Percentiles rank a stretch among this genome's conserved stretches.
Conservation (phyloP, 2,329 filamentous ascomycete species). For the Fusarium albosuccineum region DNA sequence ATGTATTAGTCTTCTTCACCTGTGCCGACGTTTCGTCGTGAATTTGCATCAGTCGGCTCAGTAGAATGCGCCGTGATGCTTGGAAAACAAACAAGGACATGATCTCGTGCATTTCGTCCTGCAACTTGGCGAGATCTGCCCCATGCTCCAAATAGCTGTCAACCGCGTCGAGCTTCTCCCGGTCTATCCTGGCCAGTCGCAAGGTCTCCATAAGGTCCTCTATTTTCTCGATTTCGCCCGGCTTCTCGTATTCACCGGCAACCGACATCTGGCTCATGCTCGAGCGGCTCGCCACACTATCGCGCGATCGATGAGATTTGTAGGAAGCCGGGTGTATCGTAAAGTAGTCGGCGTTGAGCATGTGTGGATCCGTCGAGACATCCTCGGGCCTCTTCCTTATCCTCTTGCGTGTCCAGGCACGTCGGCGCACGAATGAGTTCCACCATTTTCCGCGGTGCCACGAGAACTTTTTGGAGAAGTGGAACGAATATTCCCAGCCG, state of each 20-base stretch:
- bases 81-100: slow-evolving; percentile 93
- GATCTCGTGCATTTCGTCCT: slow-evolving; percentile 83
- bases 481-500: slow-evolving; percentile 96
- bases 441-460: slow-evolving; percentile 97
- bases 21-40: slow-evolving; percentile 57
- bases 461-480: slow-evolving; percentile 78
- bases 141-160: slow-evolving; percentile 85
- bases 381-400: slow-evolving; percentile 68
- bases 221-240: slow-evolving; percentile 71
- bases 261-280: slow-evolving; percentile 54
- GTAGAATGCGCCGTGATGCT: slow-evolving; percentile 81
- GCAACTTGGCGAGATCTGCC: slow-evolving; percentile 81
- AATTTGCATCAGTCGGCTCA: slow-evolving; percentile 76
- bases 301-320: slow-evolving; percentile 47
- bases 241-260: slow-evolving; percentile 66
- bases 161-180: slow-evolving; percentile 89
- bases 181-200: slow-evolving; percentile 80
- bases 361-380: slow-evolving; percentile 68
- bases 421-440: slow-evolving; percentile 91
- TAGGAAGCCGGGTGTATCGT: slow-evolving; percentile 73
- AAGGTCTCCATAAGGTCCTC: slow-evolving; percentile 77
- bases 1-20: slow-evolving; percentile 55
- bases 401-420: slow-evolving; percentile 88
- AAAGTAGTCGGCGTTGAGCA: slow-evolving; percentile 84
- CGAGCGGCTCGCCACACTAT: slow-evolving; percentile 53